Base-by-base conservation (phyloP, 1,284 basidiomycete genomes). In the Thecaphora frezii region DNA sequence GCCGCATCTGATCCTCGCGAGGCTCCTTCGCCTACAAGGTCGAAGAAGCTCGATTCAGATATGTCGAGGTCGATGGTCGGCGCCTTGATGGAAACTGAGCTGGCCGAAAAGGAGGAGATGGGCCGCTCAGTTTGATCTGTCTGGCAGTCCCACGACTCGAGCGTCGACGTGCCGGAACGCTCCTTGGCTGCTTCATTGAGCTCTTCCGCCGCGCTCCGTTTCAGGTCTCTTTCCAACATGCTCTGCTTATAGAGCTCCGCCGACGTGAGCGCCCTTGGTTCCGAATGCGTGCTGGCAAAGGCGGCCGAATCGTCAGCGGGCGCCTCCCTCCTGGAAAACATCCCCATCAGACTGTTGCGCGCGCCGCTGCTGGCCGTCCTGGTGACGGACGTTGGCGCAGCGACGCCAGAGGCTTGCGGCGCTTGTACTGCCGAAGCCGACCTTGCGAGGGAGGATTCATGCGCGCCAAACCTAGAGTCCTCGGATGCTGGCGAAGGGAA, bases 1-100 rank as follows among this genome's bases (percentile, higher is more conserved):
- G 25, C 36, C 1, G 13, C 24, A n/a, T 18, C 14, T 12, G 24
- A 28, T 38, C 33, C 33, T 9, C 18, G 12, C 5, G 33, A 36
- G 7, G 33, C 33, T 16, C 18, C 33, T 8, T 36, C 33, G 28
- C 28, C 28, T 9, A 16, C 18, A 9, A 36, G 13, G 13, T 36
- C 16, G 22, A 56, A 56, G 49, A 67, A 56, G 44, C 55, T 55
- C 25, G 65, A 58, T 28, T 41, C 48, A 9, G 68, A 65, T 41
- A 70, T 40, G 16, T 64, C 28, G 30, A 70, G 47, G 28, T 70
- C 61, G 28, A 70, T 44, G 5, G 46, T 55, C 12, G 68, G 68
- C 18, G 64, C 63, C 7, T 16, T 9, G 12, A 14, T 9, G 12
- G 33, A 36, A 7, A 36, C 33, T 4, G 33, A 14, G 5, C 33